These are phyloP conservation scores for Exidia glandulosa DNA, from an alignment of 768 basidiomycete genomes.

Conservation along the genomic window DNA sequence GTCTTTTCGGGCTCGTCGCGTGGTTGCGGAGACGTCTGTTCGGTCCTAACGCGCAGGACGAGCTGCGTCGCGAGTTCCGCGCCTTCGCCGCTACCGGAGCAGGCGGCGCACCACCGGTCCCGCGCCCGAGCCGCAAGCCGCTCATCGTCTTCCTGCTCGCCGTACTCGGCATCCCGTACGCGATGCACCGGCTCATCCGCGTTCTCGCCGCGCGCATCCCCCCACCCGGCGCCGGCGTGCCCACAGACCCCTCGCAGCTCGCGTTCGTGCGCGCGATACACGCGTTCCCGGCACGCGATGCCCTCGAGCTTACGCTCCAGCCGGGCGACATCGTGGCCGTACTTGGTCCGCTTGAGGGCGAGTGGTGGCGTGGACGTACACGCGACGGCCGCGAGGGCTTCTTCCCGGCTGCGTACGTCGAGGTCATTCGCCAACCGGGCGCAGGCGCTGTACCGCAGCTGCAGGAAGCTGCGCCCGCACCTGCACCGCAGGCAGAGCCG, in stretches of 20 bases:
- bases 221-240: constrained; percentile 30
- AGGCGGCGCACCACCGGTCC: constrained; percentile 20
- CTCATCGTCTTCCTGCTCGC: constrained; percentile 89
- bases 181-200: constrained; percentile 82
- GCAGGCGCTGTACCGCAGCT: constrained; percentile 15
- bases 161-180: constrained; percentile 84
- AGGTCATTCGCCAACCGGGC: constrained; percentile 43
- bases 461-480: background rate
- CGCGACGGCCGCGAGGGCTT: constrained; percentile 87
- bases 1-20: constrained; percentile 78
- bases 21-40: constrained; percentile 66
- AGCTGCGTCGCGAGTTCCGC: constrained; percentile 56
- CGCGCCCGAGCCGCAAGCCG: constrained; percentile 69
- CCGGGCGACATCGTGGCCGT: constrained; percentile 93
- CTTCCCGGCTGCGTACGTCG: constrained; percentile 89
- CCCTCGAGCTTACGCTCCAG: constrained; percentile 68
- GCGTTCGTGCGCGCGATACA: constrained; percentile 78
- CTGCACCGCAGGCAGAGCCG: constrained; percentile 11
- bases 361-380: constrained; percentile 94
- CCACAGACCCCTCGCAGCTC: constrained; percentile 59
- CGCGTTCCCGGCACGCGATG: constrained; percentile 61
- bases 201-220: constrained; percentile 57
- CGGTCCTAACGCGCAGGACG: constrained; percentile 26
- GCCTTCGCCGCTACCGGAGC: constrained; percentile 62
- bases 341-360: constrained; percentile 52